A percentile compares a stretch with the other conserved stretches of the same genome.
phyloP scores from a whole-genome alignment of 257 asterid species.

The Salvia miltiorrhiza region DNA sequence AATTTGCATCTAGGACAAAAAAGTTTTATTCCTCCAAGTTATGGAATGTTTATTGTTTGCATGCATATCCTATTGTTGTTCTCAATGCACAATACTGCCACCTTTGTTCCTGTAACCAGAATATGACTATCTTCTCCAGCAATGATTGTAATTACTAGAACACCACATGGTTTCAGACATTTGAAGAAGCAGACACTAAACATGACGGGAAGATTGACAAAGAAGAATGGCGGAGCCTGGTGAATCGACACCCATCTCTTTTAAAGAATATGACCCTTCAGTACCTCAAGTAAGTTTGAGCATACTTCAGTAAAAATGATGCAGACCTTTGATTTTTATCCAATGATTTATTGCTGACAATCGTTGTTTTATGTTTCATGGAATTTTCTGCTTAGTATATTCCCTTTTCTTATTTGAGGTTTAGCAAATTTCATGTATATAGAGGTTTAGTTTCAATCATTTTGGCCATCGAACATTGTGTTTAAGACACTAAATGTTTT shows the following conservation, averaged over 20 bases:
- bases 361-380: not conserved
- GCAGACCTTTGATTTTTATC: not conserved
- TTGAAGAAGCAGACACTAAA: conserved; percentile 92
- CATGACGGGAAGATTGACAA: conserved; percentile 80
- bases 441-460: not conserved
- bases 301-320: not conserved
- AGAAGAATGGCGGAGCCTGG: conserved; percentile 82
- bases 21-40: not conserved
- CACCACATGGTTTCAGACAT: conserved; percentile 53
- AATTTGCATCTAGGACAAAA: not conserved
- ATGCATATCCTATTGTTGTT: not conserved
- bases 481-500: conserved; percentile 1
- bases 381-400: not conserved
- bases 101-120: not conserved
- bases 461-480: not conserved
- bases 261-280: conserved; percentile 91
- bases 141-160: conserved; percentile 10
- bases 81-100: not conserved
- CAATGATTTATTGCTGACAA: not conserved
- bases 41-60: not conserved
- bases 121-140: not conserved
- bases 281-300: conserved; percentile 63
- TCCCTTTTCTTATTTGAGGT: not conserved
- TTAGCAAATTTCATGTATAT: too few relatives aligned
- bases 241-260: conserved; percentile 69